These are phyloP conservation scores for Hyaloscypha variabilis DNA, from an alignment of 495 filamentous ascomycete species.

Conservation along the genomic window DNA sequence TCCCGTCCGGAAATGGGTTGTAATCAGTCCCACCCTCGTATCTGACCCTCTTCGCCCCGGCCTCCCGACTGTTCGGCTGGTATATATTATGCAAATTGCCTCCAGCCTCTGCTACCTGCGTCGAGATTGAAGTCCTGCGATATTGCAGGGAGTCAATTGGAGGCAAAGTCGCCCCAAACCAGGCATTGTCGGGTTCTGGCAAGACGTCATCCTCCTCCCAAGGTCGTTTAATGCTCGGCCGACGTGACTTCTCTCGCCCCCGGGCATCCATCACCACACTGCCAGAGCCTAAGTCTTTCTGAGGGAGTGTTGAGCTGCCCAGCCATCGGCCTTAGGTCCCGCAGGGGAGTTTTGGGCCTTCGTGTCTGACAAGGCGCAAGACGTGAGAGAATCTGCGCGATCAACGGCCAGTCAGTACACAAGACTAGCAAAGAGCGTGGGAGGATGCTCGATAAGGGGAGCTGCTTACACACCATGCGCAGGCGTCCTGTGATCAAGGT, in stretches of 20 bases:
- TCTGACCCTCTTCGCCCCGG: slow-evolving; percentile 18
- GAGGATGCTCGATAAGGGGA: background rate
- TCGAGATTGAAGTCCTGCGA: background rate
- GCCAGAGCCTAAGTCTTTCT: slow-evolving; percentile 20
- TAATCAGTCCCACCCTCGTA: slow-evolving; percentile 26
- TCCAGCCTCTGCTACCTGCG: background rate
- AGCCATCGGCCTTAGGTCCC: slow-evolving; percentile 26
- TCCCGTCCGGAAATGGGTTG: background rate
- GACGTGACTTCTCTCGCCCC: slow-evolving; percentile 25
- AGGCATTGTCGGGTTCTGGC: background rate
- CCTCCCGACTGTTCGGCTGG: slow-evolving; percentile 13
- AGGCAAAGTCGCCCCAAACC: slow-evolving; percentile 21
- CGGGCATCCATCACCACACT: slow-evolving; percentile 33
- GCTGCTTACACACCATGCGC: slow-evolving; percentile 10
- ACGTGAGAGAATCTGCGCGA: slow-evolving; percentile 1
- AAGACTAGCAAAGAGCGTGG: background rate
- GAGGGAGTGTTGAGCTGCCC: slow-evolving; percentile 16
- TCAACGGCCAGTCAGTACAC: slow-evolving; percentile 5
- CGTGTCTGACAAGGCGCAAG: slow-evolving; percentile 11
- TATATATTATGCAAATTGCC: slow-evolving; percentile 5
- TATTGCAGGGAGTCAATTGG: slow-evolving; percentile 25
- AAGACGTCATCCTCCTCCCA: slow-evolving; percentile 27
- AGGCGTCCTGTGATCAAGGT: slow-evolving; percentile 6
- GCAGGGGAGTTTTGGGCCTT: background rate
- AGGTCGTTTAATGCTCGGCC: slow-evolving; percentile 29